Conservation (phyloP, 1,139 yeast genomes). For the Eremothecium cymbalariae region DNA sequence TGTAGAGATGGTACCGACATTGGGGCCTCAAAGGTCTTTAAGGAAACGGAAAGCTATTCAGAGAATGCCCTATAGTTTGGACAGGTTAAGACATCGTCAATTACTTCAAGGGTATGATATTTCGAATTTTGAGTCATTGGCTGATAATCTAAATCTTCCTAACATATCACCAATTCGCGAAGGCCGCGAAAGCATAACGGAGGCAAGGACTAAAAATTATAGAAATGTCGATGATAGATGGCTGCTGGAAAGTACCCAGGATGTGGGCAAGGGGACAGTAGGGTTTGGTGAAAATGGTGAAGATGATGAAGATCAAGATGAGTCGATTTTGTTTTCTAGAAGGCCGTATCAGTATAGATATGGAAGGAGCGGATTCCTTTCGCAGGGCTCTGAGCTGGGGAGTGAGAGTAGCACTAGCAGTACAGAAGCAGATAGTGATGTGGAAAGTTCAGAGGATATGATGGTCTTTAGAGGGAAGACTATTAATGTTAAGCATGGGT, state of each 20-base stretch:
- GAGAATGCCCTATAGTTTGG: constrained; percentile 31
- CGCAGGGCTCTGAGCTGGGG: not conserved
- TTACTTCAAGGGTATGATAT: constrained; percentile 27
- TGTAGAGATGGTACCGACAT: no score
- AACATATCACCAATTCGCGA: not conserved
- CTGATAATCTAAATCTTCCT: constrained; percentile 12
- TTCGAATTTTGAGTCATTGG: constrained; percentile 14
- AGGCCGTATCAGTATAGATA: not conserved
- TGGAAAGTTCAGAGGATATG: constrained; percentile 5
- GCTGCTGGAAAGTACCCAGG: not conserved
- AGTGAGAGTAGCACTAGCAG: not conserved
- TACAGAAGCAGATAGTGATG: constrained; percentile 3
- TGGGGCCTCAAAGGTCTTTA: constrained; percentile 13
- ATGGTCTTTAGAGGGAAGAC: constrained; percentile 27
- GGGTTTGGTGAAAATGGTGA: not conserved
- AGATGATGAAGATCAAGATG: constrained; percentile 1
- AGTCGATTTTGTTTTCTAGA: not conserved
- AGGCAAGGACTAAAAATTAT: not conserved
- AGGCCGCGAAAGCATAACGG: not conserved
- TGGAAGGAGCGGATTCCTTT: not conserved
- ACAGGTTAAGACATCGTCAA: constrained; percentile 28
- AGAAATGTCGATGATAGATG: not conserved
- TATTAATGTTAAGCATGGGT: constrained; percentile 25
- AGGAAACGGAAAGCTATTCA: constrained; percentile 31
- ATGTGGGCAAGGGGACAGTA: not conserved